Evolutionary conservation across 495 filamentous ascomycete genomes (phyloP).

Genomic region (Copromyces sp.): DNA sequence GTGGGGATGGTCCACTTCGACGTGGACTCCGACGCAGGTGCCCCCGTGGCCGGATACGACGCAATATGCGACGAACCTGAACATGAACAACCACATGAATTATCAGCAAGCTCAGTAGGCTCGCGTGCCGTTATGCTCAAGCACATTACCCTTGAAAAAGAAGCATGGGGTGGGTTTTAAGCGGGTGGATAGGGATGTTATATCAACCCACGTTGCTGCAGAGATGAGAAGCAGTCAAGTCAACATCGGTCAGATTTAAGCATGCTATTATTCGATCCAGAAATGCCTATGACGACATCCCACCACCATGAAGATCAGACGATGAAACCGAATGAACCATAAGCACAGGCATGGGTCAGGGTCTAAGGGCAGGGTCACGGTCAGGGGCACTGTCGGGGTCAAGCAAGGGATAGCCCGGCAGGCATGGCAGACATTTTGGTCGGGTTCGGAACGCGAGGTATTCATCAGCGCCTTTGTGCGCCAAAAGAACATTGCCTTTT

Average conservation of each 20-base stretch:
- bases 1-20: constrained; percentile 26
- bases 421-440: neutral
- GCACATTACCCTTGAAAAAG: neutral
- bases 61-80: neutral
- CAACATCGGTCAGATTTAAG: neutral
- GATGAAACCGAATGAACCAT: neutral
- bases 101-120: neutral
- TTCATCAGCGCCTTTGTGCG: neutral
- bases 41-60: constrained; percentile 5
- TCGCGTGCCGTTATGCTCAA: neutral
- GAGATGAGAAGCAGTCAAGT: neutral
- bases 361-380: neutral
- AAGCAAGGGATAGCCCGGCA: neutral
- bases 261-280: neutral
- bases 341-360: neutral
- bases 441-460: neutral
- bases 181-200: neutral
- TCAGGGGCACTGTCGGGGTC: neutral
- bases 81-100: neutral
- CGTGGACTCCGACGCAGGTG: neutral
- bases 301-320: neutral
- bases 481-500: neutral
- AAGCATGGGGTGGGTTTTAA: neutral
- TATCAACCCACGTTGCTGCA: neutral
- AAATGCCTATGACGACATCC: neutral